Percentiles rank a stretch among this genome's conserved stretches.
These are phyloP conservation scores for Lasiodiplodia theobromae DNA, from an alignment of 2,329 filamentous ascomycete genomes.

Conservation along the genomic window DNA sequence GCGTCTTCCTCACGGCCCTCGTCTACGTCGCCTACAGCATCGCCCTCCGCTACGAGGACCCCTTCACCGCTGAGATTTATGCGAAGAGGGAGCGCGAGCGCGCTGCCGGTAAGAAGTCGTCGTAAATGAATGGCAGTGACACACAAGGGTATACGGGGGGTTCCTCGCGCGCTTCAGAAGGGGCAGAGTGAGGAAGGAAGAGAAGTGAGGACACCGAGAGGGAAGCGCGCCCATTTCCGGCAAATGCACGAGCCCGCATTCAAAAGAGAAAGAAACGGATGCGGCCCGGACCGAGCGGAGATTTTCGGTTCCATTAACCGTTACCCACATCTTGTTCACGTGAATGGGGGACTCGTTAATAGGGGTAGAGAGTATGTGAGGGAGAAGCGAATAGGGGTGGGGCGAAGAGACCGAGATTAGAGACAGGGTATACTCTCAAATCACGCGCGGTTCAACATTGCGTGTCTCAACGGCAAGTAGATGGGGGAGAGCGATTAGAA, in stretches of 20 bases:
- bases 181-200: neutral
- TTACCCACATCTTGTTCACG: neutral
- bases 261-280: neutral
- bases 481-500: neutral
- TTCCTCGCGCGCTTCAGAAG: neutral
- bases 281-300: neutral
- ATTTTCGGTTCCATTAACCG: neutral
- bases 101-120: slow-evolving; percentile 48
- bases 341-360: neutral
- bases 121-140: neutral
- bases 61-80: slow-evolving; percentile 93
- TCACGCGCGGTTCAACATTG: slow-evolving; percentile 13
- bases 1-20: slow-evolving; percentile 75
- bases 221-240: neutral
- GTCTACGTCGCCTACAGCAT: slow-evolving; percentile 81
- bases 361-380: neutral
- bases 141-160: neutral
- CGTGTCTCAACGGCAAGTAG: neutral
- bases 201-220: neutral
- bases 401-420: neutral
- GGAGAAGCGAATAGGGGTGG: neutral
- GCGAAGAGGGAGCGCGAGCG: slow-evolving; percentile 73
- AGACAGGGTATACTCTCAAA: neutral
- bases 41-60: slow-evolving; percentile 87
- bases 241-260: neutral